These are phyloP conservation scores for Globisporangium irregulare DNA, from an alignment of 352 stramenopile species.

Conservation along the genomic window DNA sequence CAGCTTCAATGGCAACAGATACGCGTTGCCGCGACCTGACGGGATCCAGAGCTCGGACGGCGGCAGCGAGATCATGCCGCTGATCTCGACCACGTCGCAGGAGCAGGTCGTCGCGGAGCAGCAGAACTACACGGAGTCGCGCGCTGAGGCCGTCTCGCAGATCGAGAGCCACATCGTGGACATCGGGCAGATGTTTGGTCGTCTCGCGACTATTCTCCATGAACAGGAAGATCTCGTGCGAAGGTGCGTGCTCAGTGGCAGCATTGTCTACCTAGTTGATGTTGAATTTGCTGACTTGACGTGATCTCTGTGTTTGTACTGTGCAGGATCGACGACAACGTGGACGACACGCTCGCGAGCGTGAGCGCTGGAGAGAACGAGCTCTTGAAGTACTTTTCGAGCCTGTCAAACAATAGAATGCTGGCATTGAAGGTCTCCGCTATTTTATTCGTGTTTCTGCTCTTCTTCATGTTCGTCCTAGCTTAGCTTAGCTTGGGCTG, in stretches of 20 bases:
- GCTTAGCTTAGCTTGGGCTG: conserved; percentile 32
- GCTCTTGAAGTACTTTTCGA: conserved; percentile 83
- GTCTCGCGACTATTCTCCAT: conserved; percentile 76
- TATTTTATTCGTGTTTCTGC: conserved; percentile 86
- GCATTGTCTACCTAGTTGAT: neutral
- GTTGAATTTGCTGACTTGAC: conserved; percentile 2
- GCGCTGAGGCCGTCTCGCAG: conserved; percentile 73
- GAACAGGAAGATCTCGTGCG: conserved; percentile 80
- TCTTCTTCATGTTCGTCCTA: conserved; percentile 90
- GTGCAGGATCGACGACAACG: conserved; percentile 83
- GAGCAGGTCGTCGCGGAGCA: conserved; percentile 74
- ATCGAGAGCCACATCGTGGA: conserved; percentile 88
- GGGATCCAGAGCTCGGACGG: conserved; percentile 37
- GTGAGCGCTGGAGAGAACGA: conserved; percentile 77
- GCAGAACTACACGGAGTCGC: conserved; percentile 74
- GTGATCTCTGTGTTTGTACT: conserved; percentile 9
- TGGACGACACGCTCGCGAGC: conserved; percentile 76
- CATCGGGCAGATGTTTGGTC: conserved; percentile 79
- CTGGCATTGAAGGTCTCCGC: conserved; percentile 81
- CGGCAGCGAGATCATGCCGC: conserved; percentile 49
- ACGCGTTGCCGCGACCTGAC: conserved; percentile 53
- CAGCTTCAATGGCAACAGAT: conserved; percentile 21
- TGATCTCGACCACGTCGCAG: conserved; percentile 74
- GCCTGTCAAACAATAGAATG: conserved; percentile 85
- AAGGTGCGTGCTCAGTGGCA: conserved; percentile 34